Evolutionary conservation across 345 rosid species (phyloP).

Genomic region (Brassica incana): DNA sequence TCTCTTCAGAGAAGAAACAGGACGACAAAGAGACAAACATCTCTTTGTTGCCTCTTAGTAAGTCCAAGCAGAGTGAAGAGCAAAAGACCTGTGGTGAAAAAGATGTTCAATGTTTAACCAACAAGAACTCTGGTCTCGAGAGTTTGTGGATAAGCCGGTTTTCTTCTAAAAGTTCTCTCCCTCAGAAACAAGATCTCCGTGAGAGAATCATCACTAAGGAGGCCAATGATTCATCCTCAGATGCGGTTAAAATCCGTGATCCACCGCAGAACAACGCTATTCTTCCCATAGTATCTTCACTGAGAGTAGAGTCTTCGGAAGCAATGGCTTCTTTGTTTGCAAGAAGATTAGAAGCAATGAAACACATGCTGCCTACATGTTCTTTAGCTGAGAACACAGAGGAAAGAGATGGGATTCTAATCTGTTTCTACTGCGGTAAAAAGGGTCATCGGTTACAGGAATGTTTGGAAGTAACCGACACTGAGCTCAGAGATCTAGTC

Average conservation of each 20-base stretch:
- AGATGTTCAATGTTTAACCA: constrained; percentile 32
- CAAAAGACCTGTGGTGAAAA: constrained; percentile 40
- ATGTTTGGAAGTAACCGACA: constrained; percentile 63
- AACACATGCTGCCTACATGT: constrained; percentile 47
- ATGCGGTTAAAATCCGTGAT: constrained; percentile 3
- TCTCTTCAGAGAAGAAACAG: constrained; percentile 35
- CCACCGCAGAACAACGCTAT: constrained; percentile 18
- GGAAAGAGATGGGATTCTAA: constrained; percentile 21
- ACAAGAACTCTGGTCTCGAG: constrained; percentile 49
- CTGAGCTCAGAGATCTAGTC: constrained; percentile 60
- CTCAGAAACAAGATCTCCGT: constrained; percentile 15
- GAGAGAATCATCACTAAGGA: neutral
- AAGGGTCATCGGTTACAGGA: constrained; percentile 60
- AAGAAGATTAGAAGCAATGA: constrained; percentile 73
- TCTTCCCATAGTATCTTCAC: constrained; percentile 39
- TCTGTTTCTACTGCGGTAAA: constrained; percentile 74
- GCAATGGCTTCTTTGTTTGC: constrained; percentile 68
- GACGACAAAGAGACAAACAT: constrained; percentile 38
- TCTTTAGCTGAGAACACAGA: constrained; percentile 25
- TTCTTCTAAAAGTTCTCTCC: constrained; percentile 46
- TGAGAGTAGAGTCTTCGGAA: constrained; percentile 52
- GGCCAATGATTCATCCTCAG: constrained; percentile 21
- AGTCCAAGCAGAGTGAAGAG: constrained; percentile 38
- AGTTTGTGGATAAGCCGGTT: constrained; percentile 82
- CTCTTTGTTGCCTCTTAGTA: constrained; percentile 44